Evolutionary conservation across 345 rosid genomes (phyloP).

Genomic region (Gossypium herbaceum): DNA sequence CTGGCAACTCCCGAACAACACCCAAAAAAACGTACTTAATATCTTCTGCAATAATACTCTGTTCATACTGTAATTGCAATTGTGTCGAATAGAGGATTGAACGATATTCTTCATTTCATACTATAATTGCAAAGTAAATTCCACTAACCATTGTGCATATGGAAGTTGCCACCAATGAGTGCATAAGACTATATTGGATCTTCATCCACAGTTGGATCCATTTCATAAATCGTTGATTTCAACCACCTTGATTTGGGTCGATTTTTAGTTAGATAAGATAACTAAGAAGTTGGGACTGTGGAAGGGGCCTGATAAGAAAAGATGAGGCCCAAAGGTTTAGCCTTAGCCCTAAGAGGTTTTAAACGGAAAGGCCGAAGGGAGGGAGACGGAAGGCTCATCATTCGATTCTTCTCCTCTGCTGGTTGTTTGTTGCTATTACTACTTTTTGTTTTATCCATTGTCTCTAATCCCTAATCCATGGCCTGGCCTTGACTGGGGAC

Average conservation of each 20-base stretch:
- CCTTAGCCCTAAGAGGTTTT: background rate
- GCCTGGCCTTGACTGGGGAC: background rate
- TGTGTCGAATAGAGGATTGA: background rate
- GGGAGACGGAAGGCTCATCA: background rate
- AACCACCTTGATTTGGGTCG: too few relatives aligned
- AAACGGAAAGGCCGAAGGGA: too few relatives aligned
- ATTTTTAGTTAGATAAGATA: too few relatives aligned
- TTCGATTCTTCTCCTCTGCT: background rate
- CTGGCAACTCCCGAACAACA: slow-evolving; percentile 57
- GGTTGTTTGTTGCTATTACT: background rate
- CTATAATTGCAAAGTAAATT: background rate
- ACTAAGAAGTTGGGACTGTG: background rate
- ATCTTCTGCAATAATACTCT: too few relatives aligned
- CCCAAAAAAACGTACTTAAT: background rate
- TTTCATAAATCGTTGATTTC: too few relatives aligned
- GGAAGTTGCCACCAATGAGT: slow-evolving; percentile 87
- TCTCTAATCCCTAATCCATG: background rate
- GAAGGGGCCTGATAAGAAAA: background rate
- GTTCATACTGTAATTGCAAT: background rate
- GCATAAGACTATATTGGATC: slow-evolving; percentile 90
- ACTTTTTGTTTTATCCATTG: background rate
- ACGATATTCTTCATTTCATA: background rate
- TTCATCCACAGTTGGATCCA: slow-evolving; percentile 48
- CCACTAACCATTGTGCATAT: slow-evolving; percentile 84
- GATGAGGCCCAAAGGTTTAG: background rate